Conservation (phyloP, 768 basidiomycete genomes). For the Leccinum barrowsii region DNA sequence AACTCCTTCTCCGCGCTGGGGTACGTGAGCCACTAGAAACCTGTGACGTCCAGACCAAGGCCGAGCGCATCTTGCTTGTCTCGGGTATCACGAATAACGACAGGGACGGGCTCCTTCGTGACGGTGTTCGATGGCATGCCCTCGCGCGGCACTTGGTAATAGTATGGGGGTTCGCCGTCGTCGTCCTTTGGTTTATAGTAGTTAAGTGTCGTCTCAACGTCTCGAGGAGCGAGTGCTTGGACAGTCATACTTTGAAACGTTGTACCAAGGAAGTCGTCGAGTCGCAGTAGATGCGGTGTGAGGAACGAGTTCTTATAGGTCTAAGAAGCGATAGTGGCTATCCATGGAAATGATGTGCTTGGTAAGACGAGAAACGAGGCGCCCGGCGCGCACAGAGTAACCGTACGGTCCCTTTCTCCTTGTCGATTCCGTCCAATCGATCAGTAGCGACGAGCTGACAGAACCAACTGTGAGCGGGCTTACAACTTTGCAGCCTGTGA, state of each 20-base stretch:
- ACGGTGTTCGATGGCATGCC: constrained; percentile 28
- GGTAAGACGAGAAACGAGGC: too few species aligned
- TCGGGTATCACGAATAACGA: constrained; percentile 28
- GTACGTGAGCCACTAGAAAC: constrained; percentile 37
- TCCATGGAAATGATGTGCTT: too few species aligned
- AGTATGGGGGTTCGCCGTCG: constrained; percentile 26
- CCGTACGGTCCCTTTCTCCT: too few species aligned
- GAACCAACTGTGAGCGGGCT: too few species aligned
- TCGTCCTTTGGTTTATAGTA: constrained; percentile 27
- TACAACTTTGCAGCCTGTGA: too few species aligned
- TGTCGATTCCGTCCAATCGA: too few species aligned
- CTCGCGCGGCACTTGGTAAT: constrained; percentile 25
- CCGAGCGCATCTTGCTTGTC: constrained; percentile 23
- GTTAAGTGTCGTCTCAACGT: constrained; percentile 35
- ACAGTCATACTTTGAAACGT: constrained; percentile 16
- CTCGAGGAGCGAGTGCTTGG: constrained; percentile 24
- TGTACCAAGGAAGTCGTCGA: neutral
- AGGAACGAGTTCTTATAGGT: too few species aligned
- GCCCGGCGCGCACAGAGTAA: too few species aligned
- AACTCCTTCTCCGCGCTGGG: constrained; percentile 35
- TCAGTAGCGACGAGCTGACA: too few species aligned
- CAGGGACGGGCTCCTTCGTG: constrained; percentile 1
- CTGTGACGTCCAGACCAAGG: constrained; percentile 34
- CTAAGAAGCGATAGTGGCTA: too few species aligned
- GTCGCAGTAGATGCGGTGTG: too few species aligned